Conservation (phyloP, 2,329 filamentous ascomycete species). For the Diaporthe sp. region DNA sequence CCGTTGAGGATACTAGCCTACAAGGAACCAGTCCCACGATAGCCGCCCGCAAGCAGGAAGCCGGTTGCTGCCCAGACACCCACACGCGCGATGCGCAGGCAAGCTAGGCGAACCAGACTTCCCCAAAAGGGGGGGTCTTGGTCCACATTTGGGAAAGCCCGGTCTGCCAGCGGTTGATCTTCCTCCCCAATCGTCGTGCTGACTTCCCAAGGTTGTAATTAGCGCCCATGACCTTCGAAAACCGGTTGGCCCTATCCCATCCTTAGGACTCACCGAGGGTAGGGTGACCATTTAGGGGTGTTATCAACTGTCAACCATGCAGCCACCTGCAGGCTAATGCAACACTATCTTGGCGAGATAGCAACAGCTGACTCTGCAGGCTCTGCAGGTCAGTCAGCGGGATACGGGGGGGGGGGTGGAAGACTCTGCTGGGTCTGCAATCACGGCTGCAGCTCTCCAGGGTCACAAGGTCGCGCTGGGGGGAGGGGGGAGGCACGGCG, state of each 20-base stretch:
- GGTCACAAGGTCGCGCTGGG: background rate
- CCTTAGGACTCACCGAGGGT: background rate
- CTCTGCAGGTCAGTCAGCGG: background rate
- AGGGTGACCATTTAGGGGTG: slow-evolving; percentile 1
- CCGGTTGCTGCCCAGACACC: background rate
- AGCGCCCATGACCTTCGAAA: background rate
- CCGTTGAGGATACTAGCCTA: background rate
- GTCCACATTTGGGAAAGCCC: background rate
- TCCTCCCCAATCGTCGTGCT: background rate
- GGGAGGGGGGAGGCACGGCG: background rate
- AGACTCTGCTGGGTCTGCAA: background rate
- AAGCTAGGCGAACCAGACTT: slow-evolving; percentile 10
- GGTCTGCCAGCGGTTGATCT: background rate
- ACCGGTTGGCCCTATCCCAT: background rate
- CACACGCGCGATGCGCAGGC: background rate
- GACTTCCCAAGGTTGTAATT: background rate
- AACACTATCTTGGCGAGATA: slow-evolving; percentile 17
- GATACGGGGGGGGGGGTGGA: background rate
- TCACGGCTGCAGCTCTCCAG: background rate
- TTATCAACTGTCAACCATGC: slow-evolving; percentile 25
- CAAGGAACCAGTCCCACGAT: background rate
- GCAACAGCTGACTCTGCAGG: slow-evolving; percentile 19
- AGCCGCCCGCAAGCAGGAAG: background rate
- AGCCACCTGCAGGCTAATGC: slow-evolving; percentile 23
- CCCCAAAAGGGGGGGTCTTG: background rate